Base-by-base conservation (phyloP, 768 basidiomycete genomes). In the Clavulina sp. region DNA sequence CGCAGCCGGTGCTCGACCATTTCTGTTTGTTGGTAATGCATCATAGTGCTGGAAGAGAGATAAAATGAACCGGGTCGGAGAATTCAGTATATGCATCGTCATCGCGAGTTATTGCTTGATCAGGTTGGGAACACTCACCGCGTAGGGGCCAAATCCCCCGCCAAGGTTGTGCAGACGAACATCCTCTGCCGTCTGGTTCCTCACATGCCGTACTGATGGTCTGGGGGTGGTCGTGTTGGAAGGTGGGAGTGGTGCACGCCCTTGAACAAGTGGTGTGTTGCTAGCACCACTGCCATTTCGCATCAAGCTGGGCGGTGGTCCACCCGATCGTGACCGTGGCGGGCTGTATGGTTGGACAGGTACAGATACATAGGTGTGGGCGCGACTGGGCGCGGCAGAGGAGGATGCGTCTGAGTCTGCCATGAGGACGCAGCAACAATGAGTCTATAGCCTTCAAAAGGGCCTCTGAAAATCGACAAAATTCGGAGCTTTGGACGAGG, bases 71-170 rank as follows among this genome's bases (percentile, higher is more conserved):
- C n/a, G n/a, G n/a, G 13, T 38, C 36, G 36, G 36, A 38, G 21
- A 21, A 13, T 13, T 38, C 13, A 13, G 36, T 21, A 38, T 38
- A 21, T 13, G 36, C 21, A 38, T 38, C 36, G 13, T 38, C 36
- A 13, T 38, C 36, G 9, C 9, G 34, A 19, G 34, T 9, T 38
- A 9, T 9, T 9, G 19, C 9, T 38, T 9, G 34, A 38, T 9
- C 43, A 46, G 9, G 9, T 46, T 9, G 26, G 13, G 43, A 13
- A 9, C 13, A 46, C 43, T 1, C 13, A 87, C 85, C n/a, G 84
- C 79, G 67, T 88, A 88, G 24, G 86, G 86, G 7, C 86, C 86
- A 69, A 87, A 88, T 18, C 76, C 78, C 24, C 75, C 74, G 3
- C 86, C 86, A 60, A 89, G 83, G 31, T 29, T 33, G 32, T 49